Evolutionary conservation across 306 rosid genomes (phyloP).

Genomic region (Nissolia schottii): DNA sequence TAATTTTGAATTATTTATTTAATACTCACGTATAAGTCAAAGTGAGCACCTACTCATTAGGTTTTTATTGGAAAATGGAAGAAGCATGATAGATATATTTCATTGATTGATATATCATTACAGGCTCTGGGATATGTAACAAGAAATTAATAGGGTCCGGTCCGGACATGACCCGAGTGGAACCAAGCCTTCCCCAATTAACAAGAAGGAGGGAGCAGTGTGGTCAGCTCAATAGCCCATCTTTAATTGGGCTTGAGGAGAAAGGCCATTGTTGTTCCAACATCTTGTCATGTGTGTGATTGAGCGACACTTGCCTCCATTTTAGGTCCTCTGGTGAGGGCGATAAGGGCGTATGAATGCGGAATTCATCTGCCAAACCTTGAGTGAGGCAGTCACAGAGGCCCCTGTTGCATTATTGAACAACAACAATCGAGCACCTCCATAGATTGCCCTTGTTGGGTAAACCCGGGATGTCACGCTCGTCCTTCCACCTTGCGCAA

Average conservation of each 20-base stretch:
- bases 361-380: conserved; percentile 85
- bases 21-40: no score
- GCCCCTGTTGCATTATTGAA: conserved; percentile 72
- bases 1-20: no score
- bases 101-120: neutral
- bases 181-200: neutral
- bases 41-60: no score
- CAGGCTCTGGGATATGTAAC: neutral
- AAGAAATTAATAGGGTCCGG: neutral
- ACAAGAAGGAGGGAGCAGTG: neutral
- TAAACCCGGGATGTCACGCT: conserved; percentile 65
- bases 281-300: neutral
- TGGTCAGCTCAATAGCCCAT: neutral
- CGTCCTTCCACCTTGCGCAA: conserved; percentile 83
- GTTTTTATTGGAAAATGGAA: neutral
- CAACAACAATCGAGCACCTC: conserved; percentile 60
- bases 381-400: conserved; percentile 51
- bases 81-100: neutral
- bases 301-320: neutral
- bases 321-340: conserved; percentile 10
- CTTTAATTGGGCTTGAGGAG: neutral
- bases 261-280: neutral
- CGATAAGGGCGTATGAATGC: conserved; percentile 69
- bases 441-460: conserved; percentile 81
- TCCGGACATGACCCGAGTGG: neutral